phyloP scores from a whole-genome alignment of 441 rosid species.

The Iberis amara region DNA sequence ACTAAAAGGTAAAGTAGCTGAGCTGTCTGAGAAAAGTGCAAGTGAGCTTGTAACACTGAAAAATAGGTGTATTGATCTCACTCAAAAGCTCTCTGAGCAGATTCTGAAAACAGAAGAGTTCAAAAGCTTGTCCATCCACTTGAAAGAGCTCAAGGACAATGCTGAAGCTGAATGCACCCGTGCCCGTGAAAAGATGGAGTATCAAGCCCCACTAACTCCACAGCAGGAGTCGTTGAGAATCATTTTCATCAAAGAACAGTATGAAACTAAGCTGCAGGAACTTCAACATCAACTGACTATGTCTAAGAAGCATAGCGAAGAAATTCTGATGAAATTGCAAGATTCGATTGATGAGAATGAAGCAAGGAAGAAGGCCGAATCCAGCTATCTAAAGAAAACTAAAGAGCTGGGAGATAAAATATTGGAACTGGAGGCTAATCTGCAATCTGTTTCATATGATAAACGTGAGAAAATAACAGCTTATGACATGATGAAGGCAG shows the following conservation, averaged over 20 bases:
- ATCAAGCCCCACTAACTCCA: conserved; percentile 53
- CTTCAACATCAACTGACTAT: conserved; percentile 73
- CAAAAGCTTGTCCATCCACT: conserved; percentile 69
- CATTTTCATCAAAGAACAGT: conserved; percentile 94
- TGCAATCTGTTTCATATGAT: conserved; percentile 52
- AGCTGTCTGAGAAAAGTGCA: conserved; percentile 39
- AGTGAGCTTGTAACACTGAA: conserved; percentile 43
- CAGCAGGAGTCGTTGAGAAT: conserved; percentile 95
- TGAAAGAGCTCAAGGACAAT: conserved; percentile 87
- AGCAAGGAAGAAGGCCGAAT: conserved; percentile 69
- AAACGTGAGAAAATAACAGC: conserved; percentile 72
- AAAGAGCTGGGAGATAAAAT: conserved; percentile 72
- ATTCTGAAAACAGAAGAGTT: conserved; percentile 83
- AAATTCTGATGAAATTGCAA: conserved; percentile 86
- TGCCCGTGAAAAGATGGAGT: conserved; percentile 55
- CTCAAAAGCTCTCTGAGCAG: conserved; percentile 73
- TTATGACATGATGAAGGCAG: conserved; percentile 87
- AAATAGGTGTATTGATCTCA: conserved; percentile 53
- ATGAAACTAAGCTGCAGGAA: conserved; percentile 78
- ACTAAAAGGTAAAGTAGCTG: conserved; percentile 54
- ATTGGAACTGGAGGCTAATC: conserved; percentile 66
- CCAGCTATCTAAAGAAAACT: conserved; percentile 68
- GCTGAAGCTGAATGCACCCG: conserved; percentile 62
- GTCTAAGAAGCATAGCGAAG: conserved; percentile 88
- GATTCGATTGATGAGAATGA: conserved; percentile 85